These are phyloP conservation scores for Craspedostauros australis DNA, from an alignment of 108 stramenopile species.

Conservation along the genomic window DNA sequence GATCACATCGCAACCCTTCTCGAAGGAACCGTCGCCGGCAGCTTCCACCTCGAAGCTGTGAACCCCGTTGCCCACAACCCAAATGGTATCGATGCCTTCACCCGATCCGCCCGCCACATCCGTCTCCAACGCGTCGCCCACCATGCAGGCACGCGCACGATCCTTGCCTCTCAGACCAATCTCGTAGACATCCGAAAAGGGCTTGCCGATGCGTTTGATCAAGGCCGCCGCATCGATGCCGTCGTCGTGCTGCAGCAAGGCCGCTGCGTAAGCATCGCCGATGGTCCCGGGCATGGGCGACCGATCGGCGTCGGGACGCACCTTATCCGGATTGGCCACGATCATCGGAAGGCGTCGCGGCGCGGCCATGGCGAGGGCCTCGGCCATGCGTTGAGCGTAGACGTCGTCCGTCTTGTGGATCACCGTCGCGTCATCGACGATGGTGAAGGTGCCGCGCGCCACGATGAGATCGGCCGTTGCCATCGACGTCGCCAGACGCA, in stretches of 20 bases:
- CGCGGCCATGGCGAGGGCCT: constrained; percentile 47
- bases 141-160: constrained; percentile 46
- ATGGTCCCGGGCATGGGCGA: constrained; percentile 91
- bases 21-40: constrained; percentile 18
- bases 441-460: constrained; percentile 76
- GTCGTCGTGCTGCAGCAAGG: constrained; percentile 21
- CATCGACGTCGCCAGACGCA: constrained; percentile 51
- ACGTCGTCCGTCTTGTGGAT: constrained; percentile 10
- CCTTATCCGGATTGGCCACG: constrained; percentile 88
- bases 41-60: constrained; percentile 40
- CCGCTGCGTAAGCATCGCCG: constrained; percentile 65
- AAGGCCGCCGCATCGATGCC: not conserved
- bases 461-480: constrained; percentile 85
- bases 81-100: constrained; percentile 45
- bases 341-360: constrained; percentile 77
- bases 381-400: constrained; percentile 46
- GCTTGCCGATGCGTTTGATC: constrained; percentile 75
- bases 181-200: constrained; percentile 70
- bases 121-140: constrained; percentile 85
- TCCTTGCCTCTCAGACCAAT: constrained; percentile 37
- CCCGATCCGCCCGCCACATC: constrained; percentile 59
- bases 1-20: constrained; percentile 26
- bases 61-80: constrained; percentile 72
- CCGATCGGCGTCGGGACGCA: constrained; percentile 65
- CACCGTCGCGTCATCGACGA: constrained; percentile 26